Conservation (phyloP, 768 basidiomycete species). For the Dendrothele bispora region DNA sequence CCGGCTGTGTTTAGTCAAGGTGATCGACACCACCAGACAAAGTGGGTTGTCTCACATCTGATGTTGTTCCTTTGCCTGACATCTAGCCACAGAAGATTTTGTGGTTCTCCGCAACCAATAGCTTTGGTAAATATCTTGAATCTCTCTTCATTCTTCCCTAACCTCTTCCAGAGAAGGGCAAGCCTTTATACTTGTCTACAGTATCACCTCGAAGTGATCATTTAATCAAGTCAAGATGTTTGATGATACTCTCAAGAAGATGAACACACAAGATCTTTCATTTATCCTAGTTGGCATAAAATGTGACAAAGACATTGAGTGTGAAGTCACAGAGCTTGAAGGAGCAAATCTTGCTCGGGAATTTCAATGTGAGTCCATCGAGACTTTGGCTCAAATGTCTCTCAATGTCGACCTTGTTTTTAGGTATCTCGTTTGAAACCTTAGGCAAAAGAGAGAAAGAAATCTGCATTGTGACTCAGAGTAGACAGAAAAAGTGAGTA, state of each 20-base stretch:
- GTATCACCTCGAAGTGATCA: slow-evolving; percentile 89
- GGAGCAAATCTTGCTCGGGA: slow-evolving; percentile 77
- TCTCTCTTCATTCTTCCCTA: neutral
- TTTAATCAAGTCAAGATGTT: slow-evolving; percentile 90
- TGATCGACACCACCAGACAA: slow-evolving; percentile 97
- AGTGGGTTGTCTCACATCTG: slow-evolving; percentile 46
- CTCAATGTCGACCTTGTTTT: slow-evolving; percentile 91
- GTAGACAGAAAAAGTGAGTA: slow-evolving; percentile 35
- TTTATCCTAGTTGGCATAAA: slow-evolving; percentile 98
- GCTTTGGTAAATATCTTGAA: slow-evolving; percentile 77
- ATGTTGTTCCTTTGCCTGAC: slow-evolving; percentile 9
- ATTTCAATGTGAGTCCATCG: slow-evolving; percentile 92
- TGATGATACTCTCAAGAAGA: slow-evolving; percentile 85
- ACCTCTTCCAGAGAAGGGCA: slow-evolving; percentile 91
- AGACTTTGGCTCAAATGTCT: slow-evolving; percentile 93
- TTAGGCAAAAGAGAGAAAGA: slow-evolving; percentile 70
- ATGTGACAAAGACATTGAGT: slow-evolving; percentile 84
- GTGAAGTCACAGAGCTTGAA: slow-evolving; percentile 91
- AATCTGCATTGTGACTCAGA: slow-evolving; percentile 45
- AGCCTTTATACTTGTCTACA: slow-evolving; percentile 95
- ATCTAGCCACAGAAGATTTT: slow-evolving; percentile 78
- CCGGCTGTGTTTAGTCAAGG: slow-evolving; percentile 93
- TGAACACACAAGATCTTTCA: slow-evolving; percentile 81
- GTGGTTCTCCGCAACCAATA: slow-evolving; percentile 96
- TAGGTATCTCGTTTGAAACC: slow-evolving; percentile 78